A percentile compares a stretch with the other conserved stretches of the same genome.
These are phyloP conservation scores for Chaetomium globosum DNA, from an alignment of 2,329 filamentous ascomycete species.

Conservation along the genomic window DNA sequence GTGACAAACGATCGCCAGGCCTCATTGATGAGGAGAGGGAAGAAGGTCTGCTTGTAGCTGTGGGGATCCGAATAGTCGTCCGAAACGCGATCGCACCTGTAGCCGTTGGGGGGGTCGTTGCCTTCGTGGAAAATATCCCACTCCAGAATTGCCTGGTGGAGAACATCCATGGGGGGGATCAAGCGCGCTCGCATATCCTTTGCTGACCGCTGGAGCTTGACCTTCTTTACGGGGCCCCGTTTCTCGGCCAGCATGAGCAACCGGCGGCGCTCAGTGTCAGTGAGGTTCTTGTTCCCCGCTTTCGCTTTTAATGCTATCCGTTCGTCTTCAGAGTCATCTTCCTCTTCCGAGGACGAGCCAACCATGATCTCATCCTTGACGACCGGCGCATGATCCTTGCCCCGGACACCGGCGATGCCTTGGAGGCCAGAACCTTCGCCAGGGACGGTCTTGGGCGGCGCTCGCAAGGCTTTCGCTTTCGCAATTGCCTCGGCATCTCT, in stretches of 20 bases:
- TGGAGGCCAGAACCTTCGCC: conserved; percentile 79
- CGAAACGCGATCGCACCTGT: conserved; percentile 73
- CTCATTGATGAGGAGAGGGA: conserved; percentile 86
- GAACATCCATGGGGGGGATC: conserved; percentile 79
- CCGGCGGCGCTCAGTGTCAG: conserved; percentile 52
- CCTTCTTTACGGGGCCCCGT: conserved; percentile 79
- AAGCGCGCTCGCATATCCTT: conserved; percentile 95
- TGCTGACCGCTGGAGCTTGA: conserved; percentile 74
- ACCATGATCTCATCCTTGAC: conserved; percentile 87
- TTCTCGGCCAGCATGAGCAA: conserved; percentile 56
- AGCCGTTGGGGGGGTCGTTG: conserved; percentile 78
- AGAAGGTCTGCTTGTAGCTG: conserved; percentile 86
- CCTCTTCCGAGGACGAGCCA: conserved; percentile 74
- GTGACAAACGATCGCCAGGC: conserved; percentile 95
- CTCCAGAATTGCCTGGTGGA: conserved; percentile 83
- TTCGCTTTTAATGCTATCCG: conserved; percentile 53
- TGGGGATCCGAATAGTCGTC: conserved; percentile 74
- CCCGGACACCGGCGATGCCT: conserved; percentile 68
- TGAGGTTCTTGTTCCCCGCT: conserved; percentile 52
- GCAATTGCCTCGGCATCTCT: conserved; percentile 73
- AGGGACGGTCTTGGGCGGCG: conserved; percentile 57
- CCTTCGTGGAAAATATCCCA: conserved; percentile 96
- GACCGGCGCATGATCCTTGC: conserved; percentile 74
- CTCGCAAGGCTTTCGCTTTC: conserved; percentile 63
- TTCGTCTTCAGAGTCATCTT: conserved; percentile 60